These are phyloP conservation scores for Trypanosoma melophagium DNA, from an alignment of 208 protist genomes.

Conservation along the genomic window DNA sequence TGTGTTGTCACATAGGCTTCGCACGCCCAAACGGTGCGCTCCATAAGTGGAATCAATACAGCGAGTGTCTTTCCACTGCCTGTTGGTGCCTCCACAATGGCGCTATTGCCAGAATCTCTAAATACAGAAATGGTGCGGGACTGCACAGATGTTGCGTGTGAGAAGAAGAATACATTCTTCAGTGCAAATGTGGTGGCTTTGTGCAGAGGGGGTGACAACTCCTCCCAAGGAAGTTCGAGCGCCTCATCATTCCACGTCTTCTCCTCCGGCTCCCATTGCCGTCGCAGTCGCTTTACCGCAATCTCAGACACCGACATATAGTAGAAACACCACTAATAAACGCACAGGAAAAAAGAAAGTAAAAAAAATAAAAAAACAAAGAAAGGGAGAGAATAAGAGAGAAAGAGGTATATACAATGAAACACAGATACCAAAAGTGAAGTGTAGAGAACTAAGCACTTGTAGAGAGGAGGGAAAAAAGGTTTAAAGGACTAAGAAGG, in stretches of 20 bases:
- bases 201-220: constrained; percentile 63
- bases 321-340: constrained; percentile 15
- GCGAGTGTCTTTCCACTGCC: constrained; percentile 98
- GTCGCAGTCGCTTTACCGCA: constrained; percentile 67
- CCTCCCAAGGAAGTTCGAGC: constrained; percentile 83
- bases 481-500: neutral
- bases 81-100: constrained; percentile 95
- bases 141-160: constrained; percentile 90
- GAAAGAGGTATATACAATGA: neutral
- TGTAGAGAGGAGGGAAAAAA: constrained; percentile 7
- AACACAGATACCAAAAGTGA: neutral
- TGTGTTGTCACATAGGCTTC: constrained; percentile 47
- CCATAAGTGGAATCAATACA: constrained; percentile 90
- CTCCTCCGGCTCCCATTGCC: constrained; percentile 76
- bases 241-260: constrained; percentile 83
- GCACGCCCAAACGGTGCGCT: constrained; percentile 65
- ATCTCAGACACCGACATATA: constrained; percentile 29
- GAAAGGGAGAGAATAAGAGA: neutral
- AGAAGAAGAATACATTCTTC: constrained; percentile 91
- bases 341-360: constrained; percentile 18
- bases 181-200: constrained; percentile 76
- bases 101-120: constrained; percentile 44
- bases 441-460: neutral
- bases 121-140: constrained; percentile 58
- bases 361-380: constrained; percentile 1